Base-by-base conservation (phyloP, 78 protist species). In the Parvularia atlantis region DNA sequence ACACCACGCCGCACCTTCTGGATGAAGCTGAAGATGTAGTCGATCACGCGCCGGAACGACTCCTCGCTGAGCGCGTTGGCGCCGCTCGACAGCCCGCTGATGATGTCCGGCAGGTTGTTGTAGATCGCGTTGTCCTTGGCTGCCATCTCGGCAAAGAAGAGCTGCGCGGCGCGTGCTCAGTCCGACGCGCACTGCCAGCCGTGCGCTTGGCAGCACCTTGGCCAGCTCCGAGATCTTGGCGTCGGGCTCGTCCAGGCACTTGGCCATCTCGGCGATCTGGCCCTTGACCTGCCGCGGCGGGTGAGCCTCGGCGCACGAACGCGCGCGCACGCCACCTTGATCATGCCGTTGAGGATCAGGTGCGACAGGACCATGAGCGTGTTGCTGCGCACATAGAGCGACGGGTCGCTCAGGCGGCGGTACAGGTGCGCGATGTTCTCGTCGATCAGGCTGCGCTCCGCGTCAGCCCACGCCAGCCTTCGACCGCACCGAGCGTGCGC, bases 291-390 rank as follows among this genome's bases (percentile, higher is more conserved):
- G n/a, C n/a, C n/a, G n/a, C n/a, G n/a, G n/a, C n/a, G n/a, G n/a
- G n/a, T n/a, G n/a, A n/a, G n/a, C n/a, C n/a, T n/a, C n/a, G n/a
- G n/a, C n/a, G n/a, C n/a, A 60, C 19, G 35, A 61, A 5, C 30
- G 37, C 9, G 19, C 14, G 5, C 22, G 60, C 11, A 5, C n/a
- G n/a, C n/a, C n/a, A n/a, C n/a, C n/a, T n/a, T n/a, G n/a, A 94
- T 50, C 97, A 91, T 93, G 73, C 84, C 97, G 78, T 91, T 86
- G 37, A 94, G 80, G 66, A 91, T 83, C 44, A 94, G 83, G 76
- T 94, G 98, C 28, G 94, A 77, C 20, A 91, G 75, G 19, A 93
- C 96, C 85, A 88, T 74, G 28, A 94, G 71, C 30, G 94, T 46
- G 69, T 83, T 85, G 58, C 79, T 76, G 46, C 98, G 86, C 74